Percentiles rank a stretch among this genome's conserved stretches.
Evolutionary conservation across 2,329 filamentous ascomycete species (phyloP).

Genomic region (Alternaria dauci): DNA sequence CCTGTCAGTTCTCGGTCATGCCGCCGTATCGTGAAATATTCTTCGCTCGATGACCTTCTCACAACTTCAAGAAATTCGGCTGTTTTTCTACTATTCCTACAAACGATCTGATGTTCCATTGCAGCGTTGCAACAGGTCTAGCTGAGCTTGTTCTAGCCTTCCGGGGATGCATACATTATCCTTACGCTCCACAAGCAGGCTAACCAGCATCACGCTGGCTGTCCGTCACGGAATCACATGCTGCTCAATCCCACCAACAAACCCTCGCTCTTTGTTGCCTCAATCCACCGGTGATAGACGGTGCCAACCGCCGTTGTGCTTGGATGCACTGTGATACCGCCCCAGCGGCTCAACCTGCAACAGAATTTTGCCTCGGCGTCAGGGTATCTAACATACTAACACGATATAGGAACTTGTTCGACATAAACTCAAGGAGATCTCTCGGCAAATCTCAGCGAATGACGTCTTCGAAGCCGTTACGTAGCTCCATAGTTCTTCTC

Average conservation of each 20-base stretch:
- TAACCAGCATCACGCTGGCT: background rate
- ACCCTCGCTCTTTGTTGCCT: background rate
- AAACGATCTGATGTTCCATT: background rate
- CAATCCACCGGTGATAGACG: background rate
- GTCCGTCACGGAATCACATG: background rate
- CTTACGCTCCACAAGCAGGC: background rate
- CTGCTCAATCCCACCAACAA: background rate
- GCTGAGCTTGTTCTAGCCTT: background rate
- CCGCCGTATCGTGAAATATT: background rate
- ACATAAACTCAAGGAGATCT: background rate
- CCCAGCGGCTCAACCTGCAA: background rate
- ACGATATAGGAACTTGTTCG: background rate
- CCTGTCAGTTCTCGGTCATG: background rate
- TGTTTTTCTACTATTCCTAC: background rate
- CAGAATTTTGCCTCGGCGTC: background rate
- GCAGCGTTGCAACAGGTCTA: background rate
- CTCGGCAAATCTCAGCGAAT: background rate
- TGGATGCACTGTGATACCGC: background rate
- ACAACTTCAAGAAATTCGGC: background rate
- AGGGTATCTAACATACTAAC: background rate
- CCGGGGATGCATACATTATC: background rate
- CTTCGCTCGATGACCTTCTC: background rate
- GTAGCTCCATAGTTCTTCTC: background rate
- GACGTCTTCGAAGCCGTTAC: background rate
- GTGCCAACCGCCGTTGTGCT: background rate